Evolutionary conservation across 1,284 basidiomycete genomes (phyloP).

Genomic region (Tremellales sp.): DNA sequence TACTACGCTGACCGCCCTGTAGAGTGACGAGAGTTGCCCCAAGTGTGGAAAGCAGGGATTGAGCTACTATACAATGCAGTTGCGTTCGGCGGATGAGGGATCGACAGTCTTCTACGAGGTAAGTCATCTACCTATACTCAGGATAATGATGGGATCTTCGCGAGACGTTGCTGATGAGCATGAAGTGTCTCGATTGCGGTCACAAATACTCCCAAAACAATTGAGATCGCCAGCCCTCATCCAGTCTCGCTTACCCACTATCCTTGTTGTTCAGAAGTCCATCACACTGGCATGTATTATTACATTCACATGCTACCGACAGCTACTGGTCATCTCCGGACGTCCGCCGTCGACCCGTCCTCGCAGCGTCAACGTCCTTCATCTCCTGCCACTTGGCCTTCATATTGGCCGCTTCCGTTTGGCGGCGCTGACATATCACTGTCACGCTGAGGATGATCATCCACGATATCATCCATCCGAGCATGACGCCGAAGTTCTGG

Average conservation of each 20-base stretch:
- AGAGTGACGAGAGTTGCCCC: conserved; percentile 92
- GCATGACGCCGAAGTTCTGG: conserved; percentile 40
- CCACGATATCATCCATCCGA: conserved; percentile 27
- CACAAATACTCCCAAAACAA: conserved; percentile 50
- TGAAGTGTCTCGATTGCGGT: conserved; percentile 49
- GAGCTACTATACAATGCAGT: conserved; percentile 53
- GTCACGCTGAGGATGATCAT: conserved; percentile 16
- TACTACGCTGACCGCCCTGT: conserved; percentile 1
- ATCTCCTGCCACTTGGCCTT: conserved; percentile 22
- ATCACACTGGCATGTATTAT: too few species aligned
- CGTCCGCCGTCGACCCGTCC: too few species aligned
- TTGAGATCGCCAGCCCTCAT: conserved; percentile 6
- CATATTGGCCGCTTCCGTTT: conserved; percentile 17
- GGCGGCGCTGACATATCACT: conserved; percentile 17
- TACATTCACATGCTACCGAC: too few species aligned
- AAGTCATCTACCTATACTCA: too few species aligned
- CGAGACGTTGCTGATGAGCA: conserved; percentile 5
- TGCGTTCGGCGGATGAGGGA: conserved; percentile 85
- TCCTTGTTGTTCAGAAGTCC: too few species aligned
- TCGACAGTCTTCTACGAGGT: conserved; percentile 64
- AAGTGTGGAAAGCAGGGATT: conserved; percentile 71
- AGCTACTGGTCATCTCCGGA: too few species aligned
- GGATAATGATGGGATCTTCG: neutral
- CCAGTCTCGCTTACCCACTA: too few species aligned
- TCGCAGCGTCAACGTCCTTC: too few species aligned